These are phyloP conservation scores for Amniculicola lignicola DNA, from an alignment of 495 filamentous ascomycete species.

Conservation along the genomic window DNA sequence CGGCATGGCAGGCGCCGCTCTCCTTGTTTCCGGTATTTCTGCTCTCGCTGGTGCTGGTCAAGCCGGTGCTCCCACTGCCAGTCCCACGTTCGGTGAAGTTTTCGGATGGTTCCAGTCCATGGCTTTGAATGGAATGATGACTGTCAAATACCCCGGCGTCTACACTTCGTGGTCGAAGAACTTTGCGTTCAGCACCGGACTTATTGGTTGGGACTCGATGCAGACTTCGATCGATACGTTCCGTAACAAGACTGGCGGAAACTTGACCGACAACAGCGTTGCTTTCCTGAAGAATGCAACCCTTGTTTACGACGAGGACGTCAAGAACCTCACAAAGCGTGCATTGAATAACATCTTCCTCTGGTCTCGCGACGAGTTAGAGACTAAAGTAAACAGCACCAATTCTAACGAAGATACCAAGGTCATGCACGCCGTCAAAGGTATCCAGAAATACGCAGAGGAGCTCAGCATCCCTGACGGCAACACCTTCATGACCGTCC, in stretches of 20 bases:
- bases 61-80: slow-evolving; percentile 63
- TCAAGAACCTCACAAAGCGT: slow-evolving; percentile 51
- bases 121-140: slow-evolving; percentile 94
- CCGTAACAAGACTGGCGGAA: slow-evolving; percentile 74
- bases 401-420: slow-evolving; percentile 38
- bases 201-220: slow-evolving; percentile 78
- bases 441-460: slow-evolving; percentile 72
- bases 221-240: slow-evolving; percentile 85
- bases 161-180: slow-evolving; percentile 88
- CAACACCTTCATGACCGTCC: slow-evolving; percentile 94
- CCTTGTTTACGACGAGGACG: slow-evolving; percentile 58
- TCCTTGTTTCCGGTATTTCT: slow-evolving; percentile 70
- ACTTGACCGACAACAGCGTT: slow-evolving; percentile 75
- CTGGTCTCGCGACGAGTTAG: slow-evolving; percentile 50
- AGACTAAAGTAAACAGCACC: slow-evolving; percentile 49
- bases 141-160: slow-evolving; percentile 77
- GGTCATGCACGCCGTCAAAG: slow-evolving; percentile 53
- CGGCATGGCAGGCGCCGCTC: slow-evolving; percentile 80
- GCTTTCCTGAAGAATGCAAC: slow-evolving; percentile 70
- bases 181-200: slow-evolving; percentile 85
- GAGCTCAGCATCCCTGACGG: slow-evolving; percentile 77
- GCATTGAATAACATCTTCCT: slow-evolving; percentile 50
- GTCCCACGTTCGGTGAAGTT: slow-evolving; percentile 82
- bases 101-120: slow-evolving; percentile 90
- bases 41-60: slow-evolving; percentile 61